phyloP scores from a whole-genome alignment of 2,329 filamentous ascomycete genomes.

The Pseudogymnoascus sp. region DNA sequence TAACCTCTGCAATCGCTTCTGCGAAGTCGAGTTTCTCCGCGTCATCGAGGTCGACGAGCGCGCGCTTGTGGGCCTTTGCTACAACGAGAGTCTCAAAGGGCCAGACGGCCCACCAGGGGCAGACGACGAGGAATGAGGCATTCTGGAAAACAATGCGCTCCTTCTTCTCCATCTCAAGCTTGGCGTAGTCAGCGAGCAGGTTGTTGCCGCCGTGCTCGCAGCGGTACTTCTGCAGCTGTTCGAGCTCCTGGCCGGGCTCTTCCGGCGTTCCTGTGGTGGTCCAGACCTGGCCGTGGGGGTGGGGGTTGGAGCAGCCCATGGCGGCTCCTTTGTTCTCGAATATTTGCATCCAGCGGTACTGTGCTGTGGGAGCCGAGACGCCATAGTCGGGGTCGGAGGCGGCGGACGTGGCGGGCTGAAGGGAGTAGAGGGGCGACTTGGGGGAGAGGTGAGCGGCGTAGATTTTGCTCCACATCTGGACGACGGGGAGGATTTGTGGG shows the following conservation, averaged over 20 bases:
- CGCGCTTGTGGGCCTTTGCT: constrained; percentile 73
- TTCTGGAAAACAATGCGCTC: constrained; percentile 90
- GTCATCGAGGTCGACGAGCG: constrained; percentile 70
- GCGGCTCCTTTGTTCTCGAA: constrained; percentile 98
- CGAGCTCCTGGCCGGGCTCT: constrained; percentile 73
- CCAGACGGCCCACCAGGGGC: constrained; percentile 97
- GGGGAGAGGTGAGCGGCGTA: constrained; percentile 76
- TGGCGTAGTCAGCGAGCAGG: constrained; percentile 78
- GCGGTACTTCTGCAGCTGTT: constrained; percentile 71
- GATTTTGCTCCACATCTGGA: constrained; percentile 86
- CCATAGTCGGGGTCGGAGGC: constrained; percentile 33
- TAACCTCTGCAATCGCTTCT: constrained; percentile 78
- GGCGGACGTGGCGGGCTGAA: constrained; percentile 35
- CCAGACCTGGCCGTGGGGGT: constrained; percentile 96
- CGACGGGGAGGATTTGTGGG: constrained; percentile 68
- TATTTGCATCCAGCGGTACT: constrained; percentile 97
- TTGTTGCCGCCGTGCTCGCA: constrained; percentile 63
- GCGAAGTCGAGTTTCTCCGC: constrained; percentile 68
- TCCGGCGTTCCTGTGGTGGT: constrained; percentile 86
- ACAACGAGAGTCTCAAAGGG: constrained; percentile 92
- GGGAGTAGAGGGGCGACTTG: constrained; percentile 52
- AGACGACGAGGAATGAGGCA: constrained; percentile 72
- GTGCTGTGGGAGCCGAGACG: constrained; percentile 52
- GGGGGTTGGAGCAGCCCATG: constrained; percentile 98
- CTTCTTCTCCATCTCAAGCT: constrained; percentile 69